Percentiles rank a stretch among this genome's conserved stretches.
These are phyloP conservation scores for Drechmeria coniospora DNA, from an alignment of 2,329 filamentous ascomycete species.

Conservation along the genomic window DNA sequence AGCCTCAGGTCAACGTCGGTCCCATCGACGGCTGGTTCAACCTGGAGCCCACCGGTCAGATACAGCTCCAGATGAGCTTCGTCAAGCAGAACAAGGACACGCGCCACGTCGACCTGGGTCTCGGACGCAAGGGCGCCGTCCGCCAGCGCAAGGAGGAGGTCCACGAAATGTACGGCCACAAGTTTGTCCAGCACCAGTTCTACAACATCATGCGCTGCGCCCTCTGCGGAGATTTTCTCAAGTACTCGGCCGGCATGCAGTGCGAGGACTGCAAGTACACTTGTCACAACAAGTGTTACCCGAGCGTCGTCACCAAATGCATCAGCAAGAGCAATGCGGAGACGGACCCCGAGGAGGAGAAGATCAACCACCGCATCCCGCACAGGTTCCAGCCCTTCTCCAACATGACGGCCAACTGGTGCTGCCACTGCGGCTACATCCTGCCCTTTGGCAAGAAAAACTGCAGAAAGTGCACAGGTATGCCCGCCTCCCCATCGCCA, in stretches of 20 bases:
- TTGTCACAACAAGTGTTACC: constrained; percentile 94
- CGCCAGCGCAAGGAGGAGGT: constrained; percentile 96
- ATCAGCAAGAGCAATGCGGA: constrained; percentile 99
- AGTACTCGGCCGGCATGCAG: constrained; percentile 97
- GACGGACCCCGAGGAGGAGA: constrained; percentile 95
- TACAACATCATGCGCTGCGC: constrained; percentile 99
- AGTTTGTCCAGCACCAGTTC: constrained; percentile 96
- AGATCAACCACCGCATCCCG: constrained; percentile 98
- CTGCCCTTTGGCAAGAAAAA: constrained; percentile 91
- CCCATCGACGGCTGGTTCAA: constrained; percentile 94
- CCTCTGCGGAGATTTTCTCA: constrained; percentile 93
- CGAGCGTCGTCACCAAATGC: constrained; percentile 95
- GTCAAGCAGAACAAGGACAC: constrained; percentile 78
- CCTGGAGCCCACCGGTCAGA: constrained; percentile 81
- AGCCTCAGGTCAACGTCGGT: constrained; percentile 37
- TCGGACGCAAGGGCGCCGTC: constrained; percentile 89
- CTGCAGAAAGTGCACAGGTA: constrained; percentile 79
- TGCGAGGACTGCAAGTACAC: constrained; percentile 99
- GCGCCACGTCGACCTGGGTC: constrained; percentile 70
- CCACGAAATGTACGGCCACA: constrained; percentile 97
- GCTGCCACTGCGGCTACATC: constrained; percentile 95
- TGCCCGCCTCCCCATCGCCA: constrained; percentile 8
- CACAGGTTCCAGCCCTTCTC: constrained; percentile 95
- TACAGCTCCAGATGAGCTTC: constrained; percentile 84
- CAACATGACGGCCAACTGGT: constrained; percentile 98